Evolutionary conservation across 1,284 basidiomycete genomes (phyloP).

Genomic region (Volvariella volvacea): DNA sequence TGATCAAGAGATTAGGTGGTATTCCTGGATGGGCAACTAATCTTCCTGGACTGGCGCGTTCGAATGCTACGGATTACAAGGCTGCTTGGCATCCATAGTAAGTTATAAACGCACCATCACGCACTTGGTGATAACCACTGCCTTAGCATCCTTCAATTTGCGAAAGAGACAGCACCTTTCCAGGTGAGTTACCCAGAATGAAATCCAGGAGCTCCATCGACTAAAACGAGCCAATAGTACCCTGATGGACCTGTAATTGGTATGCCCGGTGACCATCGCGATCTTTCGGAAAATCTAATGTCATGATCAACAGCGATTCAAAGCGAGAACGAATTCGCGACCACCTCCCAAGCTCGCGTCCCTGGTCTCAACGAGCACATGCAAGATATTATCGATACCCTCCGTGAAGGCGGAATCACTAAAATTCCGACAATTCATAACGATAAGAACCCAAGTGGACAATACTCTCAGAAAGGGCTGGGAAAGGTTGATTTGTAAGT

Average conservation of each 20-base stretch:
- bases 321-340: constrained; percentile 43
- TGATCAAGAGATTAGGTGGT: too few species aligned
- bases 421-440: constrained; percentile 38
- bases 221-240: constrained; percentile 20
- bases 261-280: constrained; percentile 7
- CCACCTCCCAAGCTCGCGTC: constrained; percentile 18
- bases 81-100: constrained; percentile 40
- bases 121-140: background rate
- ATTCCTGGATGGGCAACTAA: constrained; percentile 44
- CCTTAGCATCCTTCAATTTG: constrained; percentile 28
- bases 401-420: constrained; percentile 30
- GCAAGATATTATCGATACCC: constrained; percentile 34
- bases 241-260: constrained; percentile 40
- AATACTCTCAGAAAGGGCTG: constrained; percentile 22
- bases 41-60: constrained; percentile 33
- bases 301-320: constrained; percentile 43
- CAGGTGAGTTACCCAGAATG: constrained; percentile 22
- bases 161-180: constrained; percentile 31
- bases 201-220: background rate
- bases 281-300: too few species aligned
- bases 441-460: constrained; percentile 25
- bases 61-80: constrained; percentile 34
- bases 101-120: constrained; percentile 8
- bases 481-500: constrained; percentile 36
- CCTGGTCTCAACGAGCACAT: constrained; percentile 28